Base-by-base conservation (phyloP, 1,139 yeast species). In the Hemisphaericaspora lyxosophila region DNA sequence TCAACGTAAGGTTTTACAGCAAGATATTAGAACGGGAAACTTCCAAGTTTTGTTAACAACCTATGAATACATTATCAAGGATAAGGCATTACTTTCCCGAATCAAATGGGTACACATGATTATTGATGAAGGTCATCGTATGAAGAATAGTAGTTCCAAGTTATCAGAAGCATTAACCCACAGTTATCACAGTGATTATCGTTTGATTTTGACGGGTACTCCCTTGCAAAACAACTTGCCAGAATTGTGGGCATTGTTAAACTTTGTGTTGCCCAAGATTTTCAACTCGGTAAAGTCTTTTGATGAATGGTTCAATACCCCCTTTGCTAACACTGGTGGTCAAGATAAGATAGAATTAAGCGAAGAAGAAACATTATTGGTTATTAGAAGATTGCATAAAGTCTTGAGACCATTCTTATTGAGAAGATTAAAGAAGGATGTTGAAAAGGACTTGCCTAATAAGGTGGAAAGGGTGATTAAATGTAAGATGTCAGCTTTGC, bases 381-480 rank as follows among this genome's bases (percentile, higher is more conserved):
- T 92, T 43, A 92, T 92, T 56, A 76, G 97, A 61, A 87, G 98
- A 78, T 75, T 92, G 58, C 98, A 92, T 62, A 92, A 92, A 60
- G 98, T 92, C 17, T 74, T 92, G 56, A 78, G 98, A 57, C 98
- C 98, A 3, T 92, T 92, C 75, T 71, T 92, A 52, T 72, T 92
- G 54, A 82, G 98, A 67, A 84, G 98, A 70, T 76, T 92, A 67
- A 92, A 92, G 67, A 90, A 89, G 61, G 98, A 92, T 69, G 98
- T 92, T 27, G 98, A 92, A 59, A 90, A 89, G 58, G 97, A 90
- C 57, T 75, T 92, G 49, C 98, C 98, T 2, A 90, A 88, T 58
- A 92, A 92, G 69, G 87, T 92, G 39, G 98, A 92, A 64, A 89
- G 83, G 59, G 97, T 92, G 33, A 77, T 92, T 54, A 92, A 92